A percentile compares a stretch with the other conserved stretches of the same genome.
Conservation (phyloP, 306 rosid genomes). For the Dalbergia cultrata region DNA sequence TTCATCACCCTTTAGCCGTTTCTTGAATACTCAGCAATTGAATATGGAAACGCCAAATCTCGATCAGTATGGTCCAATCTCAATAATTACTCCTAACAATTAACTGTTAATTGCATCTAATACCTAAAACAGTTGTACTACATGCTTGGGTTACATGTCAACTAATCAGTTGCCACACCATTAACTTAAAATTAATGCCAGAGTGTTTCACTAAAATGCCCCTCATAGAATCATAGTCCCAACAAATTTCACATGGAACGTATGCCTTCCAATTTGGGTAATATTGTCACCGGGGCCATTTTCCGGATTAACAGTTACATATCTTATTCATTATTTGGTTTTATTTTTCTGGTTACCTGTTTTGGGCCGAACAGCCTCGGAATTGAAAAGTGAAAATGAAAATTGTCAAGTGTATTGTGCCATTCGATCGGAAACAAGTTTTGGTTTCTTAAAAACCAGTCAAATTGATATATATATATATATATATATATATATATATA, state of each 20-base stretch:
- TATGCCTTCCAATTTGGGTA: background rate
- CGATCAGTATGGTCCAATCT: slow-evolving; percentile 44
- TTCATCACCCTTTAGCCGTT: slow-evolving; percentile 31
- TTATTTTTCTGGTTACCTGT: background rate
- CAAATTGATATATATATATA: too few species aligned
- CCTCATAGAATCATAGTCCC: background rate
- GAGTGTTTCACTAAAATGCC: slow-evolving; percentile 13
- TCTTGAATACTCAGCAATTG: slow-evolving; percentile 40
- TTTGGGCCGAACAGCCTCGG: background rate
- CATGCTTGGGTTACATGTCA: slow-evolving; percentile 23
- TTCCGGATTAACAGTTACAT: background rate
- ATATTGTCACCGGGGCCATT: background rate
- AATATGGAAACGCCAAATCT: slow-evolving; percentile 35
- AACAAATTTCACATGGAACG: background rate
- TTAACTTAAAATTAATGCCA: slow-evolving; percentile 39
- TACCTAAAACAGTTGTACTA: background rate
- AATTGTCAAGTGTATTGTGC: slow-evolving; percentile 43
- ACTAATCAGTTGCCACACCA: slow-evolving; percentile 45
- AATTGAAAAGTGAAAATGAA: background rate
- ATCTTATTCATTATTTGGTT: slow-evolving; percentile 7
- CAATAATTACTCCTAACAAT: slow-evolving; percentile 12
- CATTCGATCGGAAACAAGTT: slow-evolving; percentile 42
- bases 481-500: too few species aligned
- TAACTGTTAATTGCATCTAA: slow-evolving; percentile 1
- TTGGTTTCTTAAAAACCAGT: slow-evolving; percentile 60